phyloP scores from a whole-genome alignment of 2,329 filamentous ascomycete species.

The Fusarium sp. region DNA sequence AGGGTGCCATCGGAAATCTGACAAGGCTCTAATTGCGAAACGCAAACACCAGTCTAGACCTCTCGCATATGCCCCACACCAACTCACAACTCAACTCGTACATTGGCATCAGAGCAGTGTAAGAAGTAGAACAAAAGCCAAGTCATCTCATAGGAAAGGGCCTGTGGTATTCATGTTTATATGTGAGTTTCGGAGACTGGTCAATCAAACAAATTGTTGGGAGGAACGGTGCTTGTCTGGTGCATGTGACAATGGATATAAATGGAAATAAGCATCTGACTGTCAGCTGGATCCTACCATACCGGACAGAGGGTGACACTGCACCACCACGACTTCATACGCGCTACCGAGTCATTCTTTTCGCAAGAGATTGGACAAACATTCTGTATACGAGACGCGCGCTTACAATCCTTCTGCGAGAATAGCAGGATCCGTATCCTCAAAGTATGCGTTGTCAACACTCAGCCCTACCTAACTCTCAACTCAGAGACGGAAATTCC shows the following conservation, averaged over 20 bases:
- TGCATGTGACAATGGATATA: background rate
- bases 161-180: too few relatives aligned
- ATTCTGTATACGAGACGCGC: background rate
- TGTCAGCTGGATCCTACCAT: background rate
- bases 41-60: background rate
- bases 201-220: background rate
- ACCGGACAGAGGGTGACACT: too few relatives aligned
- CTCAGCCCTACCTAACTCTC: accelerated
- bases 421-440: accelerated
- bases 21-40: background rate
- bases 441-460: background rate
- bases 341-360: background rate
- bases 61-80: background rate
- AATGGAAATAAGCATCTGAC: background rate
- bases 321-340: background rate
- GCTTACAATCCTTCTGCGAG: background rate
- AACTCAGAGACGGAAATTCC: too few relatives aligned
- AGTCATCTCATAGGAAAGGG: background rate
- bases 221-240: background rate
- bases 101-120: background rate
- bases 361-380: background rate
- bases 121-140: background rate
- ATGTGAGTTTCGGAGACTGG: background rate
- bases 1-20: background rate
- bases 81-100: background rate